Conservation (phyloP, 768 basidiomycete genomes). For the Chalciporus sphaerocephalus region DNA sequence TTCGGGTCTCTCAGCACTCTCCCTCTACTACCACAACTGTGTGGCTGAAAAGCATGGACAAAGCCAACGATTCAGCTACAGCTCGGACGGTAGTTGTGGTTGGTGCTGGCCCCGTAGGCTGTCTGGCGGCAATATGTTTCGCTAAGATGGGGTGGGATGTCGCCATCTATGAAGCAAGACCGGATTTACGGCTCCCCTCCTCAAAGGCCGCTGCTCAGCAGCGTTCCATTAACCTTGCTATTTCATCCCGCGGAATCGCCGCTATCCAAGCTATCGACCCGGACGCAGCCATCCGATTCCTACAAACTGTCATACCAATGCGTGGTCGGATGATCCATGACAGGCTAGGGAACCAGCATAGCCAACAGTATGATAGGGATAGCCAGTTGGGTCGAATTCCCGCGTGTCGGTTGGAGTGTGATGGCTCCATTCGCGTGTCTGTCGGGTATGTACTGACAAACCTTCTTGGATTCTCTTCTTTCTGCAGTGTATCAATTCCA, state of each 20-base stretch:
- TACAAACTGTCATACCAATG: slow-evolving; percentile 87
- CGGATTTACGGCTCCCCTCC: slow-evolving; percentile 75
- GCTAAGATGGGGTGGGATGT: slow-evolving; percentile 86
- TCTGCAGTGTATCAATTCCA: slow-evolving; percentile 85
- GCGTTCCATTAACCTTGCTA: slow-evolving; percentile 94
- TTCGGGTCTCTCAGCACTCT: too few relatives aligned
- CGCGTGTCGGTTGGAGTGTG: slow-evolving; percentile 9
- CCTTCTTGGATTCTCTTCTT: slow-evolving; percentile 19
- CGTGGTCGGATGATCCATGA: slow-evolving; percentile 93
- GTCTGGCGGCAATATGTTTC: slow-evolving; percentile 81
- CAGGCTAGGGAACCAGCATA: slow-evolving; percentile 62
- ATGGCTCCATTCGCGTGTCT: slow-evolving; percentile 18
- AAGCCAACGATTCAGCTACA: not conserved
- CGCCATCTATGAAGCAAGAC: slow-evolving; percentile 71
- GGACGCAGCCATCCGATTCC: slow-evolving; percentile 60
- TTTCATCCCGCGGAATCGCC: slow-evolving; percentile 88
- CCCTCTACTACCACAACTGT: too few relatives aligned
- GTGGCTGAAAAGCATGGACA: slow-evolving; percentile 15
- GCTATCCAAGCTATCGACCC: slow-evolving; percentile 81
- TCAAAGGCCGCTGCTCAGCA: slow-evolving; percentile 64
- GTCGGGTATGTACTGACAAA: slow-evolving; percentile 21
- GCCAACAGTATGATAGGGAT: slow-evolving; percentile 83
- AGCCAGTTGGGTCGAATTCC: slow-evolving; percentile 63
- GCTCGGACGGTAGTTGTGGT: slow-evolving; percentile 57
- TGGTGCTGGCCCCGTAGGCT: slow-evolving; percentile 94